These are phyloP conservation scores for Cutaneotrichosporon dermatis DNA, from an alignment of 1,284 basidiomycete genomes.

Conservation along the genomic window DNA sequence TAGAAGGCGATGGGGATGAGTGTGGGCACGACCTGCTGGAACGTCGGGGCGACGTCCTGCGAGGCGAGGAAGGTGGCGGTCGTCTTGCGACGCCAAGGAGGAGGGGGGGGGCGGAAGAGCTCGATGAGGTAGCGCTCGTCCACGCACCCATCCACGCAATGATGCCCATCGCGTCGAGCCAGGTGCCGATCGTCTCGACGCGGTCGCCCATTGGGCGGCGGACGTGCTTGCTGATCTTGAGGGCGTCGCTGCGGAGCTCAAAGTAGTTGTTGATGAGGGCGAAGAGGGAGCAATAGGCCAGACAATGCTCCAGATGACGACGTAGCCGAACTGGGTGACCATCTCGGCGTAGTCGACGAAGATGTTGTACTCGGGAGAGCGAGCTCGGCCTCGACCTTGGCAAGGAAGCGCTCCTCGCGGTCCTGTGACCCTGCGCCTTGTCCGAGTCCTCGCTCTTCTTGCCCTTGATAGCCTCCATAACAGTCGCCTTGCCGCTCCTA, in stretches of 20 bases:
- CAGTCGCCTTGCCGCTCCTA: constrained; percentile 48
- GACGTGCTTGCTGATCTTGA: constrained; percentile 85
- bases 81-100: constrained; percentile 6
- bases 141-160: constrained; percentile 81
- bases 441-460: constrained; percentile 4
- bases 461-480: constrained; percentile 24
- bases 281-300: constrained; percentile 80
- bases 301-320: constrained; percentile 84
- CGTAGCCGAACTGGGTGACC: constrained; percentile 87
- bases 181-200: constrained; percentile 87
- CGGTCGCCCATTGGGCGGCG: constrained; percentile 79
- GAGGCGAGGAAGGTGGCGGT: constrained; percentile 32
- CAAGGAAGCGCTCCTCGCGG: constrained; percentile 53
- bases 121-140: constrained; percentile 82
- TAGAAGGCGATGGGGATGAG: constrained; percentile 66
- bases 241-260: constrained; percentile 87
- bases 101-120: constrained; percentile 59
- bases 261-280: constrained; percentile 67
- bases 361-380: constrained; percentile 70
- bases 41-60: constrained; percentile 28
- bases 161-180: constrained; percentile 84
- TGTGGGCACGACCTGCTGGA: constrained; percentile 32
- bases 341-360: constrained; percentile 90
- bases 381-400: constrained; percentile 70
- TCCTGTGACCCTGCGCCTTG: background rate